Evolutionary conservation across 2,329 filamentous ascomycete genomes (phyloP).

Genomic region (Colletotrichum endophyticum): DNA sequence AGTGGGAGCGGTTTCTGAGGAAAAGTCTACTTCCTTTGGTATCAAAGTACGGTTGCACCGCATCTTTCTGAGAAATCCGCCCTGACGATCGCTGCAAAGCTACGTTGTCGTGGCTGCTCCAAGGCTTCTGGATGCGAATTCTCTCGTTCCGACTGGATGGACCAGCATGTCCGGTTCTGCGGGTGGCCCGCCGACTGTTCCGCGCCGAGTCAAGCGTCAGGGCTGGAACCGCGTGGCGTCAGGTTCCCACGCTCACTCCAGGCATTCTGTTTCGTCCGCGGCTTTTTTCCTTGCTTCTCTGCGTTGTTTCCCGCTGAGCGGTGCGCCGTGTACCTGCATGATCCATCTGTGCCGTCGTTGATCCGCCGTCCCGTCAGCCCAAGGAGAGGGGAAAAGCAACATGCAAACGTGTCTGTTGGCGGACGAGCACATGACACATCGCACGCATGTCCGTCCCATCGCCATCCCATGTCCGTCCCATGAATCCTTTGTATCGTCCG

Average conservation of each 20-base stretch:
- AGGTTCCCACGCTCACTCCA: neutral
- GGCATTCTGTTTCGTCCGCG: neutral
- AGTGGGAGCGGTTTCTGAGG: neutral
- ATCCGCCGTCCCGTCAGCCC: neutral
- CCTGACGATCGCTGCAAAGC: constrained; percentile 17
- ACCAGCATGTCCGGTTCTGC: neutral
- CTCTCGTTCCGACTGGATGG: constrained; percentile 14
- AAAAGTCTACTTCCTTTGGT: neutral
- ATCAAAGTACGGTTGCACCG: neutral
- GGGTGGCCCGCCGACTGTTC: constrained; percentile 1
- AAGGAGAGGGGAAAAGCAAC: neutral
- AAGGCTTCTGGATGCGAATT: neutral
- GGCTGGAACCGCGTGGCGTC: constrained; percentile 9
- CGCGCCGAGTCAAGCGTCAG: constrained; percentile 15
- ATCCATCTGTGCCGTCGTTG: neutral
- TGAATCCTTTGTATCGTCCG: neutral
- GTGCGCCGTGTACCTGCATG: constrained; percentile 13
- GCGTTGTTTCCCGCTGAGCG: neutral
- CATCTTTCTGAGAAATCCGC: neutral
- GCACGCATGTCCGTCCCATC: neutral
- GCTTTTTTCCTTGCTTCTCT: neutral
- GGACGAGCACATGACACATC: neutral
- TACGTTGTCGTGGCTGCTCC: constrained; percentile 4
- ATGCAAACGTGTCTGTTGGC: neutral
- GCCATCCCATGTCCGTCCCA: neutral